Base-by-base conservation (phyloP, 2,329 filamentous ascomycete species). In the Plenodomus biglobosus region DNA sequence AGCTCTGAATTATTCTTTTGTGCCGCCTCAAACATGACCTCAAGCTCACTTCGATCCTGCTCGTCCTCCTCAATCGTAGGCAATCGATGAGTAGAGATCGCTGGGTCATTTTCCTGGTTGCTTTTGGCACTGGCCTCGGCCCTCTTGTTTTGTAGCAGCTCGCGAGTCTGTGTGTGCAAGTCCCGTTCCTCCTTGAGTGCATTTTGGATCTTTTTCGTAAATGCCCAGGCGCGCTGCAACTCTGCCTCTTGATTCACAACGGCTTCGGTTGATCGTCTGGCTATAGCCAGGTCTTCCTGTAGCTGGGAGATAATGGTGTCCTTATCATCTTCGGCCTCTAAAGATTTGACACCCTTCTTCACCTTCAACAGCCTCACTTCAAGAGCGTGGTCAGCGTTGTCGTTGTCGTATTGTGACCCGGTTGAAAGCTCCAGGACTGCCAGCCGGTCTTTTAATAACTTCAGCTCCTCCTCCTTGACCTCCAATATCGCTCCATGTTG, bases 11-110 rank as follows among this genome's bases (percentile, higher is more conserved):
- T 71, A 40, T 71, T 66, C 44, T 68, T 57, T 32, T 71, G 68
- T 4, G 66, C 60, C 1, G 61, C 56, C 27, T 71, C 63, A 48
- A 71, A 70, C 65, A 70, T 70, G 6, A 62, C 59, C 38, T 69
- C 68, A 2, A 71, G 50, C 45, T 71, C 68, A 10, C 64, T 57
- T 39, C 62, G 61, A 35, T 70, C 64, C 35, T 65, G 61, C 21
- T 53, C 49, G 19, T 55, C 52, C 38, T 70, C 68, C 8, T 66
- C 56, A 17, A 71, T 71, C 1, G 68, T 71, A 1, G 66, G 62
- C 7, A 71, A 48, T 17, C 62, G 53, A 2, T 48, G 53, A 3
- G 48, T 52, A 5, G 48, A 55, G 27, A 49, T 34, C 18, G 42
- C 22, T 20, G 32, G n/a, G 30, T 20, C 38, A 22, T 49, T 30